A percentile compares a stretch with the other conserved stretches of the same genome.
phyloP scores from a whole-genome alignment of 1,139 yeast species.

The Meyerozyma sp. region DNA sequence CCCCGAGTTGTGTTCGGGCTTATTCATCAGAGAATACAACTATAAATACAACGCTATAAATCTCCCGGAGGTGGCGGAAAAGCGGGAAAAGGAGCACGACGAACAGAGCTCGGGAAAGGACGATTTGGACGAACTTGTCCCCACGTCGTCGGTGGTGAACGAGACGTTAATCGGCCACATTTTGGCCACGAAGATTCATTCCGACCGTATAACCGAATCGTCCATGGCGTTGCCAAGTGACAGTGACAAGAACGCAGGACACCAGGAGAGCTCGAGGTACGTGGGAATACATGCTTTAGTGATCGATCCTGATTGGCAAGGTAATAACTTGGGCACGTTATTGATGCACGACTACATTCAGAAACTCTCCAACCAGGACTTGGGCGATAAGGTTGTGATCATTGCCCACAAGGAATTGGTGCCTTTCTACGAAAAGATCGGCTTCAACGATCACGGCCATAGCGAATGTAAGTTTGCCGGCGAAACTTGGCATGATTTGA shows the following conservation, averaged over 20 bases:
- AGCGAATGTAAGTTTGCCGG: constrained; percentile 59
- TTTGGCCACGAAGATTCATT: constrained; percentile 68
- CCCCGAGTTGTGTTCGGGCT: constrained; percentile 88
- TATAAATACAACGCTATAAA: constrained; percentile 40
- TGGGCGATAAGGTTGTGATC: constrained; percentile 73
- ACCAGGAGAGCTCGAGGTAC: constrained; percentile 65
- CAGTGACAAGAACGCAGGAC: constrained; percentile 48
- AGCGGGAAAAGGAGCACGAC: constrained; percentile 21
- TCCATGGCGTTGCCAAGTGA: constrained; percentile 60
- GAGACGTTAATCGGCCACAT: constrained; percentile 83
- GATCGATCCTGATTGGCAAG: constrained; percentile 73
- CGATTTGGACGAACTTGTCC: constrained; percentile 40
- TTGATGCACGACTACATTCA: constrained; percentile 86
- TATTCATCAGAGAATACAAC: constrained; percentile 68
- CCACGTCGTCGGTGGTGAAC: constrained; percentile 45
- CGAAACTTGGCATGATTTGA: constrained; percentile 61
- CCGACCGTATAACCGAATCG: constrained; percentile 50
- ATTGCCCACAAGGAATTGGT: constrained; percentile 66
- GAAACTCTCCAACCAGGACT: constrained; percentile 79
- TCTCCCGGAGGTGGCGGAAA: constrained; percentile 38
- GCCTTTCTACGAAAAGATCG: constrained; percentile 76
- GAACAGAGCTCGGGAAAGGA: constrained; percentile 16
- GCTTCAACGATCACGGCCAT: constrained; percentile 62
- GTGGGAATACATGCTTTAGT: constrained; percentile 84
- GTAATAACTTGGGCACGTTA: constrained; percentile 75